phyloP scores from a whole-genome alignment of 352 stramenopile species.

The Phytophthora melonis region DNA sequence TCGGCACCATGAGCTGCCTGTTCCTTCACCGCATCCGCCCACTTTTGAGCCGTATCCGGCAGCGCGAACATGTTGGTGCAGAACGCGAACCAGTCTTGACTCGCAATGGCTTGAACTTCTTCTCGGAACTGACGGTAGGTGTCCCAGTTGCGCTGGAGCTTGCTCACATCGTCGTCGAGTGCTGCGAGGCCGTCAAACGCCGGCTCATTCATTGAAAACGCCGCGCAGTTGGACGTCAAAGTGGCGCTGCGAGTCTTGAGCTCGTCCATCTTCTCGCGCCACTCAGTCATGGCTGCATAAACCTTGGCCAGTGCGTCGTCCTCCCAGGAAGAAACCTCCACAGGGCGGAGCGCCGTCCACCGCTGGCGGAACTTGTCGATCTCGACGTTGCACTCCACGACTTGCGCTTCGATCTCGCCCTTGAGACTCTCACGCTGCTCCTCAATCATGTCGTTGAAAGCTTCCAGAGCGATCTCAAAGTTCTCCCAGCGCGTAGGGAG shows the following conservation, averaged over 20 bases:
- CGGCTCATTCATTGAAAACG: constrained; percentile 89
- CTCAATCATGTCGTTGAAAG: constrained; percentile 96
- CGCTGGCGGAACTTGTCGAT: constrained; percentile 93
- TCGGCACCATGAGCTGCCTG: constrained; percentile 49
- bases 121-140: constrained; percentile 90
- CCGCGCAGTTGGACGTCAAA: constrained; percentile 84
- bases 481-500: constrained; percentile 92
- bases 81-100: constrained; percentile 95
- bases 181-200: constrained; percentile 83
- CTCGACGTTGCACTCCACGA: constrained; percentile 89
- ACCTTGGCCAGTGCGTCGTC: constrained; percentile 75
- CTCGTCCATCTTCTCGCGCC: constrained; percentile 82
- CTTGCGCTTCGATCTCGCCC: constrained; percentile 87
- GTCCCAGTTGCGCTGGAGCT: constrained; percentile 82
- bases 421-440: constrained; percentile 94
- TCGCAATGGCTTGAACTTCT: constrained; percentile 73
- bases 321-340: constrained; percentile 85
- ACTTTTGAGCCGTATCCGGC: constrained; percentile 92
- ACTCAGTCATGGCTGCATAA: constrained; percentile 88
- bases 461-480: constrained; percentile 94
- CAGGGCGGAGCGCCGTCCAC: constrained; percentile 89
- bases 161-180: constrained; percentile 81
- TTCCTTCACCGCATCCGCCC: constrained; percentile 89
- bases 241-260: constrained; percentile 64
- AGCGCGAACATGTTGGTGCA: constrained; percentile 94